Base-by-base conservation (phyloP, 176 grass and related monocot genomes). In the Poa pratensis region DNA sequence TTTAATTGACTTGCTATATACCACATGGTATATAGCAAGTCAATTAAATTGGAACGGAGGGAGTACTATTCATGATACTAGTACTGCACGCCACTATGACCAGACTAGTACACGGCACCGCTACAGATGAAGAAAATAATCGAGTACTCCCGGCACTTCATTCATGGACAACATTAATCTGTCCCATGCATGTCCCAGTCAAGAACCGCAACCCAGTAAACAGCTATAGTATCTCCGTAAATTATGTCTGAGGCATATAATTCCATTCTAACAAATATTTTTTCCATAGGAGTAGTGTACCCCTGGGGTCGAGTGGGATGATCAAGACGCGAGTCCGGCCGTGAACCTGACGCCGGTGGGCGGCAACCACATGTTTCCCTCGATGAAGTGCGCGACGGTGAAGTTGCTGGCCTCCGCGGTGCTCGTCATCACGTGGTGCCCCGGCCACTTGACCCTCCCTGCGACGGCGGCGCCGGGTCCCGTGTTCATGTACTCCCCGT, bases 341-440 rank as follows among this genome's bases (percentile, higher is more conserved):
- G 85, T 90, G 81, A 82, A 97, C 60, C 76, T 69, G 54, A 97
- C 87, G 35, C 88, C 92, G 43, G 94, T 92, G 66, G 72, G 34
- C 22, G 94, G 92, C 77, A 97, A 8, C 94, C 94, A 97, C 69
- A 88, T 79, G 74, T 94, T 90, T 2, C 94, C 94, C 27, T 89
- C 74, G 69, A 97, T 94, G 84, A 97, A 92, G 78, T 86, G 69
- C 3, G 68, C 76, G 3, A 92, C 94, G 34, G 94, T 97, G 82
- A 97, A 97, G 55, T 94, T 90, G 0, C 54, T 66, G 14, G 84
- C 94, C 54, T 90, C 76, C 1, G 53, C 24, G 3, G 83, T 0
- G 58, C 50, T 78, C 1, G 32, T 90, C 55, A 92, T 66, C 8
- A 81, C 78, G 63, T 97, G 92, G 83, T 78, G 88, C 32, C 94